Percentiles rank a stretch among this genome's conserved stretches.
phyloP scores from a whole-genome alignment of 139 green algal species.

The Bryopsis sp. region DNA sequence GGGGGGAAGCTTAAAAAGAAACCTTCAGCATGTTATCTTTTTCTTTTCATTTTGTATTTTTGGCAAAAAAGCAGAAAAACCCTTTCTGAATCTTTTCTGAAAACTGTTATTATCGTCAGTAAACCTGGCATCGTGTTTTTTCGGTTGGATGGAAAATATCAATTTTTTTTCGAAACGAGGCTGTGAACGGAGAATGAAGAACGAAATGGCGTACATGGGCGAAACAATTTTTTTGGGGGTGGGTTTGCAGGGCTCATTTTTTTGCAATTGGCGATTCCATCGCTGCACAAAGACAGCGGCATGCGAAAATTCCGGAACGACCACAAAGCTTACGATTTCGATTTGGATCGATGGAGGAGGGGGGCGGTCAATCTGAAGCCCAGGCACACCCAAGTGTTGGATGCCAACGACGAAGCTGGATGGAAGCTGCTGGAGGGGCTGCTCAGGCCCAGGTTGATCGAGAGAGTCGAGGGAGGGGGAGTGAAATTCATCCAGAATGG shows the following conservation, averaged over 20 bases:
- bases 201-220: too few relatives aligned
- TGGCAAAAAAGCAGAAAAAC: not conserved
- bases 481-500: constrained; percentile 45
- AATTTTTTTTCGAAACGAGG: too few relatives aligned
- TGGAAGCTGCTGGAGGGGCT: constrained; percentile 55
- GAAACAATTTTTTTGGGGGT: too few relatives aligned
- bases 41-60: not conserved
- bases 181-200: too few relatives aligned
- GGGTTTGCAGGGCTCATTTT: constrained; percentile 21
- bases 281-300: constrained; percentile 41
- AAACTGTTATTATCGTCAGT: too few relatives aligned
- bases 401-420: constrained; percentile 51
- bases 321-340: constrained; percentile 43
- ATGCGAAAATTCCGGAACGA: constrained; percentile 54
- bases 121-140: too few relatives aligned
- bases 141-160: too few relatives aligned
- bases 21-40: not conserved
- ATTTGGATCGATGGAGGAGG: constrained; percentile 61
- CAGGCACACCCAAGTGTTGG: constrained; percentile 56
- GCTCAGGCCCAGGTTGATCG: constrained; percentile 42
- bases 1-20: not conserved
- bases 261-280: constrained; percentile 61
- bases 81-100: not conserved
- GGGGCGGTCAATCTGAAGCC: constrained; percentile 16
- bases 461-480: constrained; percentile 28